Percentiles rank a stretch among this genome's conserved stretches.
Evolutionary conservation across 2,329 filamentous ascomycete species (phyloP).

Genomic region (Cladosporium sphaerospermum): DNA sequence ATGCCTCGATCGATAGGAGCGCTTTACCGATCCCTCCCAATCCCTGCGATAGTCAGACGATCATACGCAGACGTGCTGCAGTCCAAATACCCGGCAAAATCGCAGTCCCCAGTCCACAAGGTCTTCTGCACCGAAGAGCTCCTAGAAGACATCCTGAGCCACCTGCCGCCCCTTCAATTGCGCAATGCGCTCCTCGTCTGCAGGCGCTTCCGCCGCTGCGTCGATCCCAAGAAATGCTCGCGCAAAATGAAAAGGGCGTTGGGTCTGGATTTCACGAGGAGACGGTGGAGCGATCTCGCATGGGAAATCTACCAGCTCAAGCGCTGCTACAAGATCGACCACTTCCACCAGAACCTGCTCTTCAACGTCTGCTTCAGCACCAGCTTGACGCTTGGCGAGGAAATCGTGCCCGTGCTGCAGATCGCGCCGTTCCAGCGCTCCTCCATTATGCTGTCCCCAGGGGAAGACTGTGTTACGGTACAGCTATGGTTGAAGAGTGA

Average conservation of each 20-base stretch:
- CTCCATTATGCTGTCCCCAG: no score
- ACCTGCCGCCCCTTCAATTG: neutral
- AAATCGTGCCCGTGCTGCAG: neutral
- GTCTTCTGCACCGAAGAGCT: conserved; percentile 13
- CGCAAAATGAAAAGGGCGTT: neutral
- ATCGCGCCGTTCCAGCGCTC: neutral
- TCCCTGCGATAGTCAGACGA: no score
- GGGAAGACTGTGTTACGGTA: no score
- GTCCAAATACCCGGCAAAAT: no score
- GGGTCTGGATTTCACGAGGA: neutral
- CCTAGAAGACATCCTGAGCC: conserved; percentile 8
- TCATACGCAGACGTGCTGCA: no score
- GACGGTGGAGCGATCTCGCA: neutral
- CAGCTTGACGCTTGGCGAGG: neutral
- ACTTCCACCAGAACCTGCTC: neutral
- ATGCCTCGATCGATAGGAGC: no score
- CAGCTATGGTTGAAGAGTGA: no score
- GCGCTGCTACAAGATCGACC: no score
- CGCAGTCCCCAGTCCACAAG: neutral
- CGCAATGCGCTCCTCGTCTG: neutral
- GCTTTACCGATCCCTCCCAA: no score
- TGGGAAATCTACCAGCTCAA: neutral
- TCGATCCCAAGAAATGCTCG: neutral
- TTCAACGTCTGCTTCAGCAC: neutral
- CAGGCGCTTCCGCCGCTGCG: neutral